A percentile compares a stretch with the other conserved stretches of the same genome.
These are phyloP conservation scores for Asclepias syriaca DNA, from an alignment of 257 asterid genomes.

Conservation along the genomic window DNA sequence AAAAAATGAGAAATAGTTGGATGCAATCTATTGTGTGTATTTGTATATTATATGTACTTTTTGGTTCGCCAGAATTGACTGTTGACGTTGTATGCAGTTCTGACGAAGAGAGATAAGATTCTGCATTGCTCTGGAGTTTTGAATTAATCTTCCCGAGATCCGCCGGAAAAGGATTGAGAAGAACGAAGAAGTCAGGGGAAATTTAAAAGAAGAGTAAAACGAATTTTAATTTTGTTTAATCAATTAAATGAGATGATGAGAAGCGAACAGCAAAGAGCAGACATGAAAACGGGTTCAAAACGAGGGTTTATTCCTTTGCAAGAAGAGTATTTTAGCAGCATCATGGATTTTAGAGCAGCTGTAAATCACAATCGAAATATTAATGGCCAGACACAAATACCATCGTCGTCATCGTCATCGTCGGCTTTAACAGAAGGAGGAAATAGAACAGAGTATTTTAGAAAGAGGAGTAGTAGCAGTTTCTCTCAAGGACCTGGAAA, in stretches of 20 bases:
- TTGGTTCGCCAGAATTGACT: neutral
- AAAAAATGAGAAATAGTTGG: neutral
- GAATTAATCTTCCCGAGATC: too few relatives aligned
- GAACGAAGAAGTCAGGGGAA: too few relatives aligned
- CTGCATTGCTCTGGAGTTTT: too few relatives aligned
- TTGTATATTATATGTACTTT: too few relatives aligned
- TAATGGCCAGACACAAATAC: too few relatives aligned
- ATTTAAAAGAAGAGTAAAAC: too few relatives aligned
- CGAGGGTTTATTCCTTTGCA: neutral
- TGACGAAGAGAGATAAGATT: too few relatives aligned
- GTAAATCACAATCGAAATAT: neutral
- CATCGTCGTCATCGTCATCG: neutral
- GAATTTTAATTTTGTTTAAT: too few relatives aligned
- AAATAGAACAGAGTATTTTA: conserved; percentile 1
- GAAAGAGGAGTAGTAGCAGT: neutral
- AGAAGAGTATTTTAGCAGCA: conserved; percentile 7
- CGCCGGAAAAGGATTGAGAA: too few relatives aligned
- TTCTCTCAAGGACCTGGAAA: conserved; percentile 22
- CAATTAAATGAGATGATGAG: neutral
- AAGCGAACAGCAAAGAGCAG: neutral
- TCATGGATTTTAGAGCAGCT: neutral
- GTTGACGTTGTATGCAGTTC: neutral
- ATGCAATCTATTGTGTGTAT: neutral
- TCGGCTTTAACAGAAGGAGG: neutral
- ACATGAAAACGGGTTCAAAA: neutral